A percentile compares a stretch with the other conserved stretches of the same genome.
phyloP scores from a whole-genome alignment of 305 asterid species.

The Fraxinus platypoda region DNA sequence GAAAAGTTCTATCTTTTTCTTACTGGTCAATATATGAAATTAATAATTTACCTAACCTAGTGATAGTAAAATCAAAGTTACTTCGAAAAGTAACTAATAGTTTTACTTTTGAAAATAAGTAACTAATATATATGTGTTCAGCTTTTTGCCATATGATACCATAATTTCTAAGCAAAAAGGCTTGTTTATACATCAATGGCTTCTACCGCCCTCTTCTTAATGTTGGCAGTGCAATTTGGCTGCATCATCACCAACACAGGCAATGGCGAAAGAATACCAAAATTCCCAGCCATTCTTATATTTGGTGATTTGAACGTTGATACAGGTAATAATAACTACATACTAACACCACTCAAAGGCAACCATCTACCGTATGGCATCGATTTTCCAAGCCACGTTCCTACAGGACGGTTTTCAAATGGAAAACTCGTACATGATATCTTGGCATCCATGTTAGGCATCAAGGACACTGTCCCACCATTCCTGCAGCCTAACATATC shows the following conservation, averaged over 20 bases:
- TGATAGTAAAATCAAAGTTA: neutral
- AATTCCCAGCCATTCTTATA: slow-evolving; percentile 52
- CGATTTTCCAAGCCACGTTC: slow-evolving; percentile 42
- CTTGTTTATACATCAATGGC: slow-evolving; percentile 22
- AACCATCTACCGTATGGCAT: slow-evolving; percentile 62
- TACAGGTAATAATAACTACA: slow-evolving; percentile 64
- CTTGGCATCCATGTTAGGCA: slow-evolving; percentile 53
- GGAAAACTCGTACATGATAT: slow-evolving; percentile 71
- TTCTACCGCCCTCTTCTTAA: neutral
- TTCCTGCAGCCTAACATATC: slow-evolving; percentile 53
- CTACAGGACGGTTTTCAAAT: slow-evolving; percentile 69
- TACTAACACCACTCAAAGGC: slow-evolving; percentile 45
- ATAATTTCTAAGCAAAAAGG: neutral
- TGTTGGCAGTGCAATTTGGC: slow-evolving; percentile 21
- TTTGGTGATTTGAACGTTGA: slow-evolving; percentile 57
- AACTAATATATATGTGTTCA: neutral
- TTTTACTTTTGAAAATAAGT: too few species aligned
- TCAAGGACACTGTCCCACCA: slow-evolving; percentile 63
- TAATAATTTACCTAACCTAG: neutral
- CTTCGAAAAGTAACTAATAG: too few species aligned
- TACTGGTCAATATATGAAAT: neutral
- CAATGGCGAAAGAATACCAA: slow-evolving; percentile 22
- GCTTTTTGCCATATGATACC: neutral
- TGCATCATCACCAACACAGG: neutral
- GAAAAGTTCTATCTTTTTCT: neutral